Evolutionary conservation across 116 monocot genomes (phyloP).

Genomic region (Dioscorea cayenensis): DNA sequence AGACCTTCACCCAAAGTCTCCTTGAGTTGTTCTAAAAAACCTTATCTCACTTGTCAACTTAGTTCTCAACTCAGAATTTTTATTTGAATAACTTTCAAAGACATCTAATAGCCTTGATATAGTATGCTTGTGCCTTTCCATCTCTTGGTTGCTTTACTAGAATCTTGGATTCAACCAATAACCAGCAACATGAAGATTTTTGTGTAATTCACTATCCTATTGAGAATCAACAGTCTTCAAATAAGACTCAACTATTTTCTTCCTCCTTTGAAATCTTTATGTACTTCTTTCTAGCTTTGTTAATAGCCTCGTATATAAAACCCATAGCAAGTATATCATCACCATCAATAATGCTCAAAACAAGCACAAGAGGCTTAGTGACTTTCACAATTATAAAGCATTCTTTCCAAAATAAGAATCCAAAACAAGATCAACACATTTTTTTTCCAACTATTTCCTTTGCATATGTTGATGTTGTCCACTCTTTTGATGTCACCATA

Average conservation of each 20-base stretch:
- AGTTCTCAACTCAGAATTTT: constrained; percentile 58
- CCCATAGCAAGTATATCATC: constrained; percentile 70
- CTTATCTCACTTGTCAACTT: constrained; percentile 79
- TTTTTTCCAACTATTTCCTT: constrained; percentile 45
- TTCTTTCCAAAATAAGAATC: constrained; percentile 62
- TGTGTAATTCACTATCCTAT: too few relatives aligned
- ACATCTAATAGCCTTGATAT: constrained; percentile 82
- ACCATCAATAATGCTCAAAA: constrained; percentile 55
- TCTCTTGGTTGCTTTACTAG: constrained; percentile 57
- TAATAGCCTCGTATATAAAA: constrained; percentile 59
- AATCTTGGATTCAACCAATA: constrained; percentile 53
- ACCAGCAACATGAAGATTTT: too few relatives aligned
- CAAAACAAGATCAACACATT: constrained; percentile 31
- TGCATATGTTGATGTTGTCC: constrained; percentile 46
- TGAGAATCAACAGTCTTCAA: constrained; percentile 64
- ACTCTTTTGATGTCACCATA: constrained; percentile 73
- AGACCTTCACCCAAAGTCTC: constrained; percentile 71
- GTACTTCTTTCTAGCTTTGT: constrained; percentile 63
- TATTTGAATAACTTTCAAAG: constrained; percentile 82
- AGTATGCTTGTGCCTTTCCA: constrained; percentile 59
- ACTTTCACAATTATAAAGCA: constrained; percentile 43
- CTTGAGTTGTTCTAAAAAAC: constrained; percentile 56
- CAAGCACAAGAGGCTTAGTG: constrained; percentile 60
- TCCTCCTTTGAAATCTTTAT: constrained; percentile 67
- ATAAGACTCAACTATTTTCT: constrained; percentile 43